Evolutionary conservation across 495 filamentous ascomycete species (phyloP), one percentile per base, ranked within the genome.

Genomic region (Neurospora tetraspora): DNA sequence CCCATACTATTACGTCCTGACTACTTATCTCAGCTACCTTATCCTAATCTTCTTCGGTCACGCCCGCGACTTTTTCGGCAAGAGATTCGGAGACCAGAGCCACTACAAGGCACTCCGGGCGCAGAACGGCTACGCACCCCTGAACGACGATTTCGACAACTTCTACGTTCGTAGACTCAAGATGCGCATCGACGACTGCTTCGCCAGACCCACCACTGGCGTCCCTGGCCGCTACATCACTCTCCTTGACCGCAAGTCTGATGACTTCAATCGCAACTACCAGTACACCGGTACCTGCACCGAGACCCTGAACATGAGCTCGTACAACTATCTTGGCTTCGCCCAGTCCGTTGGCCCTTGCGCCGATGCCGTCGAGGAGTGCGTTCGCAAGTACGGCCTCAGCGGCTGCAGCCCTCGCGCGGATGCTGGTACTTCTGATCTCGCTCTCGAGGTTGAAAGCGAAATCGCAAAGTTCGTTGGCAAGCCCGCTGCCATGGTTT

Each of bases 241-340:
- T 37, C 84, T 99, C 40, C 85, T 98, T 69, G 94, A 98, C 80
- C 91, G 96, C 73, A 88, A 86, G 43, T 96, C 94, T 0, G 86
- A 94, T 81, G 92, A 98, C 77, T 91, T 93, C 84, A 98, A 98
- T 81, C 86, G 90, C 75, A 88, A 89, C 76, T 99, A 97, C 85
- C 88, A 92, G 77, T 87, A 93, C 76, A 94, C 91, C 11, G 96
- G 96, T 43, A 96, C 93, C 40, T 89, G 88, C 69, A 98, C 96
- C n/a, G 93, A 99, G 79, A 98, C 96, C 0, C 83, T 99, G 72
- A 99, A 99, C 80, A 89, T 99, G 90, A 97, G 94, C 83, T 99
- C 96, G 5, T 99, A 99, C 87, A 99, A 99, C 78, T 99, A 99
- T 76, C 92, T 99, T 8, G 96, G 96, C 37, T 99, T 99, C 78